Evolutionary conservation across 2,329 filamentous ascomycete species (phyloP).

Genomic region (Colletotrichum acutatum): DNA sequence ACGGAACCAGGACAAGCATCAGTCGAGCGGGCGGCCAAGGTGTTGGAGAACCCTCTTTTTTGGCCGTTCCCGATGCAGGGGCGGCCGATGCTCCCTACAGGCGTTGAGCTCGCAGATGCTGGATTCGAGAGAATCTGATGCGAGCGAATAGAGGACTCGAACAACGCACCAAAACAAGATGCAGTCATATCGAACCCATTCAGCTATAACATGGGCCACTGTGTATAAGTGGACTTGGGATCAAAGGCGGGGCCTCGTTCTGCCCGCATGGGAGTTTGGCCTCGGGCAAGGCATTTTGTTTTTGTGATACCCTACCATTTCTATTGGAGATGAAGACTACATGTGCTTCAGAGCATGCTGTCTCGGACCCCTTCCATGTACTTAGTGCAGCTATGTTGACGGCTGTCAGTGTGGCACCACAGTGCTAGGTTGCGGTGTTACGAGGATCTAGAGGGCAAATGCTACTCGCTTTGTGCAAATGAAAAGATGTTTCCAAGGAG

Average conservation of each 20-base stretch:
- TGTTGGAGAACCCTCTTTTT: constrained; percentile 65
- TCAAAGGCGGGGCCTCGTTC: background rate
- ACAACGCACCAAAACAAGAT: background rate
- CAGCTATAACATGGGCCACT: background rate
- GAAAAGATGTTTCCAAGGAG: background rate
- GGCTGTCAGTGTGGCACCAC: background rate
- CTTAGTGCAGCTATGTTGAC: background rate
- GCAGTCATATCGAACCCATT: background rate
- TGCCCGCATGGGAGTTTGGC: constrained; percentile 24
- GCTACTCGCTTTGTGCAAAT: background rate
- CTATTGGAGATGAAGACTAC: constrained; percentile 6
- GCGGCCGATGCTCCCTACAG: constrained; percentile 62
- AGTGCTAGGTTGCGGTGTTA: background rate
- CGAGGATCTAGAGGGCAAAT: constrained; percentile 3
- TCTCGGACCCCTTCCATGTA: background rate
- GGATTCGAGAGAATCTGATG: constrained; percentile 58
- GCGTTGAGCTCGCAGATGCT: constrained; percentile 59
- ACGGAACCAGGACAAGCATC: constrained; percentile 11
- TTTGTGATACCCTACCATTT: constrained; percentile 32
- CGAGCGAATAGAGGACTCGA: background rate
- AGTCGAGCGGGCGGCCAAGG: constrained; percentile 45
- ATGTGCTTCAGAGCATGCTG: background rate
- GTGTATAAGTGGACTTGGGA: background rate
- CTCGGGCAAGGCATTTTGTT: constrained; percentile 30
- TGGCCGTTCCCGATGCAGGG: constrained; percentile 73